Base-by-base conservation (phyloP, 345 rosid genomes). In the Geranium rotundifolium region DNA sequence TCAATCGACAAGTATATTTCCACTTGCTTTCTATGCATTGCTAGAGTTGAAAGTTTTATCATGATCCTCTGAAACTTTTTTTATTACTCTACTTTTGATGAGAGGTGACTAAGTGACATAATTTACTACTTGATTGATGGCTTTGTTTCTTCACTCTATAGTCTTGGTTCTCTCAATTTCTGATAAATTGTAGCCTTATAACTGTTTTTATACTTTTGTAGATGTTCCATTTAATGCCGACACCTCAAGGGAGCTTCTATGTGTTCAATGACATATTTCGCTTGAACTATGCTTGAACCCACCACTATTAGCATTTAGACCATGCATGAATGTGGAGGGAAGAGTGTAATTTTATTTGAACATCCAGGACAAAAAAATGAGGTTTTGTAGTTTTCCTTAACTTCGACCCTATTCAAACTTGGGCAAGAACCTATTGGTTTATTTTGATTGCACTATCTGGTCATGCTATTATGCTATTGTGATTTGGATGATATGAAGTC, bases 221-320 rank as follows among this genome's bases (percentile, higher is more conserved):
- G 84, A 80, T 76, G 79, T 80, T 80, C 69, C 84, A 80, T 74
- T 70, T 80, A 71, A 80, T 80, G 75, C 81, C 84, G 10, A 71
- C 81, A 10, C 78, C 76, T 59, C 79, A 74, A 62, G 84, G 84
- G 67, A 76, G 79, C 69, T 80, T 74, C 58, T 76, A 72, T 55
- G 84, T 80, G 60, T 61, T 72, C 17, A 80, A 80, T 14, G 84
- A 77, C 75, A 80, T 80, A n/a, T 80, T 77, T 71, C 75, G 84
- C 73, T 74, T 80, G 81, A 80, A 80, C 75, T 76, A 80, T 63
- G 81, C 81, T 2, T 80, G 77, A 77, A 62, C 50, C 50, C 5
- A 4, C 13, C 50, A 41, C 10, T 6, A 13, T 1, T 6, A 41
- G 71, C 50, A 6, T 5, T 41, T 1, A 41, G 7, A 41, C 50